Evolutionary conservation across 1,284 basidiomycete genomes (phyloP).

Genomic region (Sporisorium scitamineum): DNA sequence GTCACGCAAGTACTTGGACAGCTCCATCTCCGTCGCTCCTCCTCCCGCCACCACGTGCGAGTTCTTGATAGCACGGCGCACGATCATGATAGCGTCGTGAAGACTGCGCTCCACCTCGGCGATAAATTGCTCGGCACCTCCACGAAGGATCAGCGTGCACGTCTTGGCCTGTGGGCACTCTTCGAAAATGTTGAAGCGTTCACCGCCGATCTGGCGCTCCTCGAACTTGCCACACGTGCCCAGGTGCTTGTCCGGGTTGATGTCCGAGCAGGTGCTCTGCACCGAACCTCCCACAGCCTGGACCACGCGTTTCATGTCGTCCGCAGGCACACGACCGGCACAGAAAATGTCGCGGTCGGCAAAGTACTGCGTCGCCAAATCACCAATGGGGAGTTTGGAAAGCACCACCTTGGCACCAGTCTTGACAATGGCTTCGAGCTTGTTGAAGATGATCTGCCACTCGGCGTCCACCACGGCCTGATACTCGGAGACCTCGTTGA

Average conservation of each 20-base stretch:
- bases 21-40: slow-evolving; percentile 98
- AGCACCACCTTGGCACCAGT: slow-evolving; percentile 98
- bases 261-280: slow-evolving; percentile 95
- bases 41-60: slow-evolving; percentile 97
- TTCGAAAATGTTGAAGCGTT: slow-evolving; percentile 96
- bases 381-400: slow-evolving; percentile 97
- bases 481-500: slow-evolving; percentile 87
- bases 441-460: slow-evolving; percentile 99
- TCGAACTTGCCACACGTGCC: slow-evolving; percentile 92
- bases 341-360: slow-evolving; percentile 99
- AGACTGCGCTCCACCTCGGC: slow-evolving; percentile 97
- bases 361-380: slow-evolving; percentile 99
- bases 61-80: slow-evolving; percentile 95
- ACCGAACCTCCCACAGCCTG: slow-evolving; percentile 95
- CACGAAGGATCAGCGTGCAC: slow-evolving; percentile 93
- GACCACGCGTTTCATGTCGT: slow-evolving; percentile 91
- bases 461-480: slow-evolving; percentile 99
- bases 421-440: slow-evolving; percentile 94
- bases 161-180: slow-evolving; percentile 95
- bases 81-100: slow-evolving; percentile 99
- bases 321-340: slow-evolving; percentile 91
- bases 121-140: slow-evolving; percentile 98
- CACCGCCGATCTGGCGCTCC: slow-evolving; percentile 95
- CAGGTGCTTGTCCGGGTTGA: slow-evolving; percentile 83
- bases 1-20: slow-evolving; percentile 91